Evolutionary conservation across 495 filamentous ascomycete genomes (phyloP), one percentile per base, ranked within the genome.

Genomic region (Talaromyces borbonicus): DNA sequence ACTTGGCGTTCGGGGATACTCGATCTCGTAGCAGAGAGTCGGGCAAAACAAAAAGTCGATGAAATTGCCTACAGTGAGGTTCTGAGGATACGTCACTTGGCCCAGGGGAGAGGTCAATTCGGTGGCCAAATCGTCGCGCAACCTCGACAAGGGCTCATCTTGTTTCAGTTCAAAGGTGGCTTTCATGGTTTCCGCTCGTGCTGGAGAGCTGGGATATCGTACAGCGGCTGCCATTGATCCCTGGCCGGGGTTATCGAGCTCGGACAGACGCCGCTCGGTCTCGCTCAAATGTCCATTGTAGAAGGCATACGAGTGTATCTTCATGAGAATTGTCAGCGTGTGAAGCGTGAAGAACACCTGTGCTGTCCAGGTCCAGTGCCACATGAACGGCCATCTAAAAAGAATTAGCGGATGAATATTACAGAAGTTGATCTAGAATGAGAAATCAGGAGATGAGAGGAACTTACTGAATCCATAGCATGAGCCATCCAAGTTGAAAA

Each of bases 231-330:
- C 78, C 43, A 75, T 79, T 6, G 84, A 81, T 12, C 77, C 78
- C n/a, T 71, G 76, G 3, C 72, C 75, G 0, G 87, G 84, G 20
- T 84, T 70, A 62, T 98, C 92, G 8, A 98, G 80, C 24, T 78
- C 78, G 37, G 73, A 75, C 1, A 98, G 68, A 12, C 86, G 79
- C 52, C 82, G 80, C 62, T 88, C 77, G 0, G 85, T 93, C 55
- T 89, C 84, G 48, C 83, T 88, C 5, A 98, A 76, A 65, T 98
- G 92, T 2, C 92, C 92, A 56, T 92, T 95, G 67, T 98, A 98
- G 65, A 96, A 97, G 20, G 87, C 84, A 57, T 96, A 98, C 0
- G 90, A 95, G 57, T 98, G 92, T 73, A 98, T 87, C 68, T 98
- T 98, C 92, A 98, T 98, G 20, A 96, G 78, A 5, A 98, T 69